Evolutionary conservation across 2,329 filamentous ascomycete species (phyloP).

Genomic region (Tothia fuscella): DNA sequence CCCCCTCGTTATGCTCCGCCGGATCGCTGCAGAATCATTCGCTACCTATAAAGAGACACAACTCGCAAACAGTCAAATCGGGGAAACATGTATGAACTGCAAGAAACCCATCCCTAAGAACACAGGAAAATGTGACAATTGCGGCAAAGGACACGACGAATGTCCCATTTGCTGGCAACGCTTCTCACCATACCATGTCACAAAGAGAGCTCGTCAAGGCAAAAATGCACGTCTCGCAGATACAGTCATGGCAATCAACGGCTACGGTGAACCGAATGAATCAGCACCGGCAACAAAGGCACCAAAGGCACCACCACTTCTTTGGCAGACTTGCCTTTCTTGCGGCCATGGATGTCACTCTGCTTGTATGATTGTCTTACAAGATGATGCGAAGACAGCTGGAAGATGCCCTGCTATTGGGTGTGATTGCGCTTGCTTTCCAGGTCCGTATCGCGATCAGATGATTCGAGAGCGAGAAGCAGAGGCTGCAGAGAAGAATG

Average conservation of each 20-base stretch:
- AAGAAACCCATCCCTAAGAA: constrained; percentile 43
- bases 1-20: constrained; percentile 44
- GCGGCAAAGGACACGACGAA: constrained; percentile 29
- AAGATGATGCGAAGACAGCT: constrained; percentile 35
- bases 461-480: constrained; percentile 20
- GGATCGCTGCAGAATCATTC: constrained; percentile 42
- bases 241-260: background rate
- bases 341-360: constrained; percentile 51
- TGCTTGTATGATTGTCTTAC: constrained; percentile 46
- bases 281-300: background rate
- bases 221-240: constrained; percentile 10
- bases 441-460: constrained; percentile 29
- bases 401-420: constrained; percentile 47
- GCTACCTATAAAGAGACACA: constrained; percentile 44
- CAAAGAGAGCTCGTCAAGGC: constrained; percentile 20
- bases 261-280: background rate
- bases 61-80: constrained; percentile 39
- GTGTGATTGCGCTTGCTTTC: constrained; percentile 48
- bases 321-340: constrained; percentile 46
- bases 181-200: constrained; percentile 28
- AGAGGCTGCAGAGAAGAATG: constrained; percentile 23
- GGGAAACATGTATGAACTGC: constrained; percentile 44
- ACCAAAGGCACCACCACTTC: constrained; percentile 17
- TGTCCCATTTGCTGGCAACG: constrained; percentile 35
- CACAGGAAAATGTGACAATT: constrained; percentile 41